Evolutionary conservation across 495 filamentous ascomycete species (phyloP), one percentile per base, ranked within the genome.

Genomic region (Penicillium turbatum): DNA sequence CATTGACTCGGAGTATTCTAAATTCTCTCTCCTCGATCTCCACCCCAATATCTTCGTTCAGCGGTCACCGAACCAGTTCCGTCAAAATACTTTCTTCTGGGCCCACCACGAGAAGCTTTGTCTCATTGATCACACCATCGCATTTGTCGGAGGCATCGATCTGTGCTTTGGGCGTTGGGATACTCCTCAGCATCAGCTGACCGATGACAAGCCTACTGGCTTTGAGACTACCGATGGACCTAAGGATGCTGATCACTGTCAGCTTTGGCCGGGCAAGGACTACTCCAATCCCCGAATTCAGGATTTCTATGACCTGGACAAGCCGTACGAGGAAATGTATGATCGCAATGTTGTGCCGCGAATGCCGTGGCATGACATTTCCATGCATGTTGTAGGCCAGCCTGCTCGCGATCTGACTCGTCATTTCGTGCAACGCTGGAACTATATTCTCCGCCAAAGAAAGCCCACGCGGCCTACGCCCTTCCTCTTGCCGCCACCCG

Each of bases 61-160:
- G 61, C 80, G 93, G 60, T 96, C 91, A 2, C 93, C 93, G 1
- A 97, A 99, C 59, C 93, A 99, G 66, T 90, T 96, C 68, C 86
- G 93, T 53, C 96, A 99, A 73, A 96, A 96, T 55, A 95, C 95
- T n/a, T 99, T 99, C 72, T 99, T 97, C 75, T 99, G 93, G 81
- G 93, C 93, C 21, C 93, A 99, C 65, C 93, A 99, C 67, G 93
- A 99, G 68, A 99, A 99, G 65, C 79, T 99, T 10, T 89, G 89
- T 59, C 84, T 99, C 41, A 87, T 99, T 27, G 93, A 99, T 65
- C 92, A 99, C 65, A 93, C 90, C 34, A 80, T 99, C 42, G 93
- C 93, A 27, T 99, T 99, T 62, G 84, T 97, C 39, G 93, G 93
- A 46, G 93, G 93, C 12, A 90, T 99, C 53, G 93, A 99, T 77